A percentile compares a stretch with the other conserved stretches of the same genome.
These are phyloP conservation scores for Populus euphratica DNA, from an alignment of 345 rosid genomes.

Conservation along the genomic window DNA sequence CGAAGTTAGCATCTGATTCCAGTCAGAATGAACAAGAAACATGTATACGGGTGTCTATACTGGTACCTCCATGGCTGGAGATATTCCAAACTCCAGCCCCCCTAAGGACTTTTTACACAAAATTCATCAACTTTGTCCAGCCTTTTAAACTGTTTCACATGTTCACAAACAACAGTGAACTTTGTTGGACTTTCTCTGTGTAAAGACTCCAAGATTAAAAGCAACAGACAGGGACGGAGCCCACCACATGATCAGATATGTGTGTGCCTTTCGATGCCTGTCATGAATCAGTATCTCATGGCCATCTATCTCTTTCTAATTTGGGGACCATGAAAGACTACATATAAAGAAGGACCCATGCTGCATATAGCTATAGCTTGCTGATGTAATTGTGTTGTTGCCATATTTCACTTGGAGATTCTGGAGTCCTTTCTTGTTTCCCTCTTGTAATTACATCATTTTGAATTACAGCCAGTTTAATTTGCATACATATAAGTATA, in stretches of 20 bases:
- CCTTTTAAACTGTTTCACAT: not conserved
- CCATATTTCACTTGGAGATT: too few species aligned
- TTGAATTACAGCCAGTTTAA: too few species aligned
- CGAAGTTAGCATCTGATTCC: not conserved
- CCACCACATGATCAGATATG: not conserved
- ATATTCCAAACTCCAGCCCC: not conserved
- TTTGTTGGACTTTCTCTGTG: not conserved
- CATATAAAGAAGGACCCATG: not conserved
- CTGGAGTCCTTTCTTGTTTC: not conserved
- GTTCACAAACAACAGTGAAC: not conserved
- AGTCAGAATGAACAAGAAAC: not conserved
- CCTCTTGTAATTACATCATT: too few species aligned
- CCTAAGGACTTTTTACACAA: not conserved
- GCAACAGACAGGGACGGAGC: not conserved
- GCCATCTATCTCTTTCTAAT: not conserved
- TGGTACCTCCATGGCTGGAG: not conserved
- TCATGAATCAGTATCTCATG: not conserved
- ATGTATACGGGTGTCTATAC: too few species aligned
- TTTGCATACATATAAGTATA: too few species aligned
- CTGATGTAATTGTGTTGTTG: too few species aligned
- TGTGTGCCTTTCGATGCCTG: not conserved
- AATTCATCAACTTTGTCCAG: not conserved
- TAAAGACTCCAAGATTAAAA: not conserved
- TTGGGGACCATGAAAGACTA: not conserved
- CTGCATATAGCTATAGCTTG: not conserved